Base-by-base conservation (phyloP, 805 yeast species). In the Barnettozyma siamensis region DNA sequence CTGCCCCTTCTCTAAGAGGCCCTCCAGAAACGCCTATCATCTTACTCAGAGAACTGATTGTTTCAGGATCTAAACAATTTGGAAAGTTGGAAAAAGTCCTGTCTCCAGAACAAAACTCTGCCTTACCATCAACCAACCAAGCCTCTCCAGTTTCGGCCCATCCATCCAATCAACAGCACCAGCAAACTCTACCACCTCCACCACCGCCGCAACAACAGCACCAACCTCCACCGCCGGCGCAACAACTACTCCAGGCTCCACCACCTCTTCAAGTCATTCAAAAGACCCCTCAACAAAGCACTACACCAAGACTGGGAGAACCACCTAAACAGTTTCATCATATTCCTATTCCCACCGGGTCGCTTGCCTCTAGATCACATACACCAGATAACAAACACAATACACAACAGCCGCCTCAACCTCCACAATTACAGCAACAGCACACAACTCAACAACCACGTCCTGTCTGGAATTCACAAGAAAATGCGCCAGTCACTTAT, bases 1-100 rank as follows among this genome's bases (percentile, higher is more conserved):
- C 75, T 9, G 59, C 62, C n/a, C 77, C 77, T 1, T 55, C 64
- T 2, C 54, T 70, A 35, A 61, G 72, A 48, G 65, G 64, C 5
- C 71, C 77, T 6, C 73, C 77, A 10, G 72, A 67, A 30, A 70
- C 76, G 15, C 77, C 80, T 7, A 42, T 54, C 16, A 42, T 42
- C 6, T 31, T 59, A 11, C 40, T 69, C 30, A 53, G 72, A 42
- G 59, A 55, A 28, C 44, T 63, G 19, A 51, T 63, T 17, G 62
- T 57, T 8, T 45, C 58, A n/a, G 31, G 51, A 5, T 31, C 50
- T 9, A 42, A 45, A 28, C 50, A 43, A 31, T 13, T 24, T 3
- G 19, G 16, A 19, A 20, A 31, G 16, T 12, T 40, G 31, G 21
- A 38, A 37, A 31, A 40, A 28, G 16, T 43, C 30, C 30, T 38